phyloP scores from a whole-genome alignment of 176 grass and related monocot genomes.

The Tillandsia leiboldiana region DNA sequence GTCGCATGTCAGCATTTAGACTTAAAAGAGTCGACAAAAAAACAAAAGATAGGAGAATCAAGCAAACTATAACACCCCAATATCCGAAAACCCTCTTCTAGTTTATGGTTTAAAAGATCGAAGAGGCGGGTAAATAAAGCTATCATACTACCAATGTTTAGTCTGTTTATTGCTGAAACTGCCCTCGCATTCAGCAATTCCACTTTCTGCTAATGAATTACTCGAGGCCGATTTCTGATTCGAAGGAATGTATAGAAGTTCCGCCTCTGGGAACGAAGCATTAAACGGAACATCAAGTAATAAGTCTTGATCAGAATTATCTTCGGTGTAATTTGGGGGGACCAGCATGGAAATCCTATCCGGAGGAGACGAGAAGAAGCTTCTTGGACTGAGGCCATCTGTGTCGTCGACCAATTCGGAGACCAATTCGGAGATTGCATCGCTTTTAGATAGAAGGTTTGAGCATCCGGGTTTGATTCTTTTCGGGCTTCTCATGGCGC shows the following conservation, averaged over 20 bases:
- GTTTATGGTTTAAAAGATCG: conserved; percentile 18
- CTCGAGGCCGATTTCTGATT: conserved; percentile 31
- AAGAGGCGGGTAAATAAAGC: conserved; percentile 29
- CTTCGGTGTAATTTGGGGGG: conserved; percentile 34
- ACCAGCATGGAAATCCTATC: conserved; percentile 44
- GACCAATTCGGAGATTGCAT: conserved; percentile 18
- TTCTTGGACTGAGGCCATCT: conserved; percentile 21
- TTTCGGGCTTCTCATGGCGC: conserved; percentile 46
- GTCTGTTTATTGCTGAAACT: conserved; percentile 37
- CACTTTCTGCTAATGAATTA: conserved; percentile 12
- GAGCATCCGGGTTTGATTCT: conserved; percentile 31
- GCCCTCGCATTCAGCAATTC: conserved; percentile 36
- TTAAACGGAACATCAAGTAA: conserved; percentile 61
- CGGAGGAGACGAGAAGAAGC: conserved; percentile 44
- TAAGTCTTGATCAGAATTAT: conserved; percentile 66
- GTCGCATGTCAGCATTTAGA: conserved; percentile 20
- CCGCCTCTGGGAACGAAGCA: conserved; percentile 59
- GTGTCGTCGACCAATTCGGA: conserved; percentile 11
- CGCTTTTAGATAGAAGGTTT: conserved; percentile 24
- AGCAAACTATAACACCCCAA: conserved; percentile 25
- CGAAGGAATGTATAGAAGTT: conserved; percentile 53
- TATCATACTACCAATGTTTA: conserved; percentile 37
- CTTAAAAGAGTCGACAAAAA: conserved; percentile 15
- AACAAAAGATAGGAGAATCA: conserved; percentile 16
- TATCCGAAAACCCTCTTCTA: conserved; percentile 18